Conservation (phyloP, 2,329 filamentous ascomycete genomes). For the Claviceps sorghi region DNA sequence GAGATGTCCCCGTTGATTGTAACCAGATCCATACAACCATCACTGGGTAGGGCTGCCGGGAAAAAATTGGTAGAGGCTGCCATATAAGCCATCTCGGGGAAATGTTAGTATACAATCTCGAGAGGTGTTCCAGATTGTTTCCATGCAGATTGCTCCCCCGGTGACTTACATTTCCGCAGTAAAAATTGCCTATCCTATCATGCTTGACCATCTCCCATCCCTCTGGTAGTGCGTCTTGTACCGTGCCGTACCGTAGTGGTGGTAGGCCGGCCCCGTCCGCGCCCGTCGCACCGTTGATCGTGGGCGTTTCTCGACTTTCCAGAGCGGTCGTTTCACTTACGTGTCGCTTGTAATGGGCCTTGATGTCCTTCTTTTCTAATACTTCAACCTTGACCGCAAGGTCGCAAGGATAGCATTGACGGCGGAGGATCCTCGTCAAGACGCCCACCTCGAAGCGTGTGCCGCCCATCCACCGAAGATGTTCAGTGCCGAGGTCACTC, state of each 20-base stretch:
- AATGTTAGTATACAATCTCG: slow-evolving; percentile 4
- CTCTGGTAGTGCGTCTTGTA: slow-evolving; percentile 59
- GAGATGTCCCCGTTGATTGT: slow-evolving; percentile 64
- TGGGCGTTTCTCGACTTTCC: background rate
- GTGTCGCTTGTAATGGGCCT: slow-evolving; percentile 51
- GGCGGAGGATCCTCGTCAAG: slow-evolving; percentile 57
- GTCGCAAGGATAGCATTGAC: slow-evolving; percentile 77
- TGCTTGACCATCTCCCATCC: slow-evolving; percentile 63
- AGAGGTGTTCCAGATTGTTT: too few species aligned
- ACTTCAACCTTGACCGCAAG: slow-evolving; percentile 73
- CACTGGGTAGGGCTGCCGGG: slow-evolving; percentile 62
- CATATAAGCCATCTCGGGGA: slow-evolving; percentile 72
- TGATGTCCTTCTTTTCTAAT: slow-evolving; percentile 58
- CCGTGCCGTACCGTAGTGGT: slow-evolving; percentile 60
- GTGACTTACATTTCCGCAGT: slow-evolving; percentile 62
- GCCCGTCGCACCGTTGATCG: background rate
- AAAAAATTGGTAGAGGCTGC: slow-evolving; percentile 79
- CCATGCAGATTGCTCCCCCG: background rate
- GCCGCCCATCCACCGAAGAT: slow-evolving; percentile 84
- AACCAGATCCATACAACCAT: slow-evolving; percentile 76
- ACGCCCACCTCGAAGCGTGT: slow-evolving; percentile 77
- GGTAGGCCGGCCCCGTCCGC: slow-evolving; percentile 45
- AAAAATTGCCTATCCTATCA: slow-evolving; percentile 80
- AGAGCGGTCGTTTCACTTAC: slow-evolving; percentile 17
- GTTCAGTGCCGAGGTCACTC: slow-evolving; percentile 74